Evolutionary conservation across 805 yeast species (phyloP).

Genomic region (Wickerhamomyces queroliae): DNA sequence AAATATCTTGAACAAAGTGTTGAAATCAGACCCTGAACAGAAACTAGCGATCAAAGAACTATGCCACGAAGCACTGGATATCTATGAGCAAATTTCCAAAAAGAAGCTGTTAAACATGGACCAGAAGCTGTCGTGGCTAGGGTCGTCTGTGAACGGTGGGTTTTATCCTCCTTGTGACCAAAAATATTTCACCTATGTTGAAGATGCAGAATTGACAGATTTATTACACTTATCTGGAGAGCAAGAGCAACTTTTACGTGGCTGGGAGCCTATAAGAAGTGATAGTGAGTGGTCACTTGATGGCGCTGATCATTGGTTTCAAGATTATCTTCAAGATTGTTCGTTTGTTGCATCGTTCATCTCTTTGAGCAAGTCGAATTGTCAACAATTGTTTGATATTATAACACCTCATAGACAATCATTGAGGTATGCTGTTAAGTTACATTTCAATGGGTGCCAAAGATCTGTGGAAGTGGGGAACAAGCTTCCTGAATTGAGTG

Average conservation of each 20-base stretch:
- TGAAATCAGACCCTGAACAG: slow-evolving; percentile 1
- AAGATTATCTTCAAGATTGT: slow-evolving; percentile 57
- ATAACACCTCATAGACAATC: slow-evolving; percentile 15
- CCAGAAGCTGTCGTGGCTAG: slow-evolving; percentile 10
- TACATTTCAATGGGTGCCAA: slow-evolving; percentile 47
- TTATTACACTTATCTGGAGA: slow-evolving; percentile 7
- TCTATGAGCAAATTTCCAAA: slow-evolving; percentile 4
- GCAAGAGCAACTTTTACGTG: slow-evolving; percentile 6
- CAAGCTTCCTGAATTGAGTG: slow-evolving; percentile 32
- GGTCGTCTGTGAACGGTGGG: slow-evolving; percentile 9
- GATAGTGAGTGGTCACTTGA: slow-evolving; percentile 13
- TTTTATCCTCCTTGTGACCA: slow-evolving; percentile 10
- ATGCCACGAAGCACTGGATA: slow-evolving; percentile 1
- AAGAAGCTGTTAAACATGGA: slow-evolving; percentile 3
- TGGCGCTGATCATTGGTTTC: slow-evolving; percentile 31
- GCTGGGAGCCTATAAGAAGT: slow-evolving; percentile 3
- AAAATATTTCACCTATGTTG: background rate
- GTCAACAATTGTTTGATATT: slow-evolving; percentile 1
- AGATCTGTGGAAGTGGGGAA: slow-evolving; percentile 45
- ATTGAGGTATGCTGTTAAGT: slow-evolving; percentile 32
- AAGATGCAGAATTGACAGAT: slow-evolving; percentile 1
- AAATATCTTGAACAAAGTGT: background rate
- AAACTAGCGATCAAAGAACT: slow-evolving; percentile 1
- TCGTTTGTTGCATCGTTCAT: slow-evolving; percentile 69
- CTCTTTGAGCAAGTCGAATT: slow-evolving; percentile 33